Conservation (phyloP, 768 basidiomycete species). For the Cyathus striatus region DNA sequence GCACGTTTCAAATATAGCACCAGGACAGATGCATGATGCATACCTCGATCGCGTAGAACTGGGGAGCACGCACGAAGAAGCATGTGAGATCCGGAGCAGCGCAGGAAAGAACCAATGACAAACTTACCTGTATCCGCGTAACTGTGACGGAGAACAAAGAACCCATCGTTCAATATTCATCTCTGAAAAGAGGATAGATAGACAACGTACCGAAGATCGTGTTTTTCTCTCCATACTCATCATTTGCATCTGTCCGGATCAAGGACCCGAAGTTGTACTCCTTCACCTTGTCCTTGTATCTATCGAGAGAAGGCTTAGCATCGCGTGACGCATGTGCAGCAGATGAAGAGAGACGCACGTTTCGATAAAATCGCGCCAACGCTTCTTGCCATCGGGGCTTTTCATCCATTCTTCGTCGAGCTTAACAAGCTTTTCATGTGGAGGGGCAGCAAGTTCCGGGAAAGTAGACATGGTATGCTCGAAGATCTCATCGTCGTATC, state of each 20-base stretch:
- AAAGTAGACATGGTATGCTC: conserved; percentile 71
- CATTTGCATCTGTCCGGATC: conserved; percentile 72
- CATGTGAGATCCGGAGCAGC: no score
- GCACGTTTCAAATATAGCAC: background rate
- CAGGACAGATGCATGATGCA: conserved; percentile 6
- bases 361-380: conserved; percentile 87
- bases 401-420: conserved; percentile 95
- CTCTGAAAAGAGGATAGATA: conserved; percentile 1
- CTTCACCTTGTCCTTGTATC: conserved; percentile 86
- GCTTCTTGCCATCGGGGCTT: conserved; percentile 77
- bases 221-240: conserved; percentile 88
- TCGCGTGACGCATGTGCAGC: background rate
- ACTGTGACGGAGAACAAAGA: conserved; percentile 31
- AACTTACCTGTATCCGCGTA: conserved; percentile 62
- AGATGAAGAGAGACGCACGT: conserved; percentile 32
- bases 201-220: conserved; percentile 79
- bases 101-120: no score
- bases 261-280: conserved; percentile 98
- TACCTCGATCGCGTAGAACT: conserved; percentile 95
- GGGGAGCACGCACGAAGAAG: background rate
- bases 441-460: conserved; percentile 64
- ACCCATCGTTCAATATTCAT: background rate
- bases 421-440: conserved; percentile 40
- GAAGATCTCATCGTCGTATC: conserved; percentile 89
- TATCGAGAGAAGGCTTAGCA: conserved; percentile 16